Percentiles rank a stretch among this genome's conserved stretches.
phyloP scores from a whole-genome alignment of 306 rosid genomes.

The Lagenaria siceraria region DNA sequence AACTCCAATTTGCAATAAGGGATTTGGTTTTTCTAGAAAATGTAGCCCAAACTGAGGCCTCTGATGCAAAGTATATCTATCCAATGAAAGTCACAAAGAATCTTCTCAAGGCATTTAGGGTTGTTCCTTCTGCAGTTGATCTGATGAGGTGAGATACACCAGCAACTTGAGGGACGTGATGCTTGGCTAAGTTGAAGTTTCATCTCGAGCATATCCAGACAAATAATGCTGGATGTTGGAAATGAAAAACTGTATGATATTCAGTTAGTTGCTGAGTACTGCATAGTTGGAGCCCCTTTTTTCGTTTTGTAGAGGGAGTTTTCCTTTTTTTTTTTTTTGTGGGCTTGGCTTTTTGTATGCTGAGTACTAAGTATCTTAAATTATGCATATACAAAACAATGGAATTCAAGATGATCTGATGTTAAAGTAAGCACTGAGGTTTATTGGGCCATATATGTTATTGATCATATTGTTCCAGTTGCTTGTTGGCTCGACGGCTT shows the following conservation, averaged over 20 bases:
- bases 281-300: too few species aligned
- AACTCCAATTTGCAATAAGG: not conserved
- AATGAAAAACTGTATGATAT: too few species aligned
- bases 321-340: too few species aligned
- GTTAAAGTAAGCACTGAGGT: not conserved
- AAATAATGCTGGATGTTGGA: too few species aligned
- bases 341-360: too few species aligned
- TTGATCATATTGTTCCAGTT: not conserved
- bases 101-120: not conserved
- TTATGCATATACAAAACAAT: too few species aligned
- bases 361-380: too few species aligned
- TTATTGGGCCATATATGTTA: not conserved
- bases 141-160: not conserved
- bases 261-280: too few species aligned
- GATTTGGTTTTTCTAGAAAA: not conserved
- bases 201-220: too few species aligned
- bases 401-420: not conserved
- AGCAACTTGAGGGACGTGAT: too few species aligned
- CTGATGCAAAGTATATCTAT: not conserved
- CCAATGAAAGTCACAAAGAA: not conserved
- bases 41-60: not conserved
- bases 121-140: not conserved
- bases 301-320: too few species aligned
- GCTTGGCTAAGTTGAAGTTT: too few species aligned
- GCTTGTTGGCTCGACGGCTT: not conserved